Percentiles rank a stretch among this genome's conserved stretches.
These are phyloP conservation scores for Moniliophthora roreri DNA, from an alignment of 1,284 basidiomycete genomes.

Conservation along the genomic window DNA sequence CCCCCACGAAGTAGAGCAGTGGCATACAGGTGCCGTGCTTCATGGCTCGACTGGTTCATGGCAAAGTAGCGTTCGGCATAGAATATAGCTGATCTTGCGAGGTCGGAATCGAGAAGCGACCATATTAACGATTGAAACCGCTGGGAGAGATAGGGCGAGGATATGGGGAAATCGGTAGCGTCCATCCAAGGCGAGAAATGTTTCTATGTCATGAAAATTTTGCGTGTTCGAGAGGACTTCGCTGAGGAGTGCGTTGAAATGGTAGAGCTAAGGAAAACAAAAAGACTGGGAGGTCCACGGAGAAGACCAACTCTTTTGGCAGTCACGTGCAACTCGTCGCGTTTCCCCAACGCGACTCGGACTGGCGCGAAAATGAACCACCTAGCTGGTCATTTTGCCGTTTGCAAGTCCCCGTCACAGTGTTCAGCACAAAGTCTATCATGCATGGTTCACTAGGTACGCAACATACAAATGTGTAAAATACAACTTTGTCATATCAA, in stretches of 20 bases:
- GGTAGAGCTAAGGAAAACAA: no score
- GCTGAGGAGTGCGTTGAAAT: no score
- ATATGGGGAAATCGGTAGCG: conserved; percentile 3
- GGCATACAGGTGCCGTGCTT: conserved; percentile 83
- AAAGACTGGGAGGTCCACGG: no score
- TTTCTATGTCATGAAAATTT: conserved; percentile 8
- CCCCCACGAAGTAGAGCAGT: conserved; percentile 71
- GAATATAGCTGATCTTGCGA: conserved; percentile 75
- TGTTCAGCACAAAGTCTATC: not conserved
- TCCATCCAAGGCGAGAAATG: conserved; percentile 7
- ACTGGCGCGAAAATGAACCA: no score
- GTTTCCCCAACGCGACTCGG: no score
- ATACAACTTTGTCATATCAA: conserved; percentile 21
- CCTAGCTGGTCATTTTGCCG: no score
- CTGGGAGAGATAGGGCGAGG: conserved; percentile 47
- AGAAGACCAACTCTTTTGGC: no score
- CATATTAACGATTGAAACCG: conserved; percentile 71
- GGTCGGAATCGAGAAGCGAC: conserved; percentile 76
- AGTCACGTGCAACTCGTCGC: no score
- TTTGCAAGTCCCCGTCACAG: no score
- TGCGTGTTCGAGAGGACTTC: not conserved
- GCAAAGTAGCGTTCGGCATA: conserved; percentile 80
- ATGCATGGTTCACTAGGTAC: not conserved
- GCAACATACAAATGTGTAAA: not conserved
- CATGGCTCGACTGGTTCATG: conserved; percentile 51